Percentiles rank a stretch among this genome's conserved stretches.
phyloP scores from a whole-genome alignment of 2,329 filamentous ascomycete genomes.

The Polytolypa hystricis region DNA sequence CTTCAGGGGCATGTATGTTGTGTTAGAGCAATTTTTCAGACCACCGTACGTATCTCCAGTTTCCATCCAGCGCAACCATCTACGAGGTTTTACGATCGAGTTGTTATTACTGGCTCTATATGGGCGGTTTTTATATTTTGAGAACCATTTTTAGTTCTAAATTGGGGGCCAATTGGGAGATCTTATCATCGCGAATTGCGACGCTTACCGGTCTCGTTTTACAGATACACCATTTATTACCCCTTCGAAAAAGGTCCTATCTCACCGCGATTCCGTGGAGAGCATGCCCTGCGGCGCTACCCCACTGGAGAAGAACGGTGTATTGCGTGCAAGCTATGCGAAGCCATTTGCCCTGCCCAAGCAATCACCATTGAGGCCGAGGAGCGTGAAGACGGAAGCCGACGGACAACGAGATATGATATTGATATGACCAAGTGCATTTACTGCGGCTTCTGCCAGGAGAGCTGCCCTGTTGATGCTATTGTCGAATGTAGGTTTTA shows the following conservation, averaged over 20 bases:
- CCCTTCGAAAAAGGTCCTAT: conserved; percentile 99
- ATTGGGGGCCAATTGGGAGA: too few species aligned
- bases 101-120: neutral
- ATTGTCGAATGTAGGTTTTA: conserved; percentile 57
- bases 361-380: conserved; percentile 99
- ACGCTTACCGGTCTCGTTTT: neutral
- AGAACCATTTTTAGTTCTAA: too few species aligned
- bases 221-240: conserved; percentile 94
- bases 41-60: conserved; percentile 63
- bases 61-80: neutral
- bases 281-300: conserved; percentile 92
- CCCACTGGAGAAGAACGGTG: conserved; percentile 96
- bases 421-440: conserved; percentile 99
- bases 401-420: conserved; percentile 93
- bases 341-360: conserved; percentile 94
- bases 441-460: conserved; percentile 98
- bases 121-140: too few species aligned
- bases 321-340: conserved; percentile 99
- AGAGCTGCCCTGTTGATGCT: conserved; percentile 95
- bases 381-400: conserved; percentile 89
- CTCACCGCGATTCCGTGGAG: conserved; percentile 93
- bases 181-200: too few species aligned
- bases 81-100: neutral
- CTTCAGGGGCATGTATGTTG: conserved; percentile 94
- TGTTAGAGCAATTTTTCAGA: conserved; percentile 95